Conservation (phyloP, 495 filamentous ascomycete species). For the Schizothecium vesticola region DNA sequence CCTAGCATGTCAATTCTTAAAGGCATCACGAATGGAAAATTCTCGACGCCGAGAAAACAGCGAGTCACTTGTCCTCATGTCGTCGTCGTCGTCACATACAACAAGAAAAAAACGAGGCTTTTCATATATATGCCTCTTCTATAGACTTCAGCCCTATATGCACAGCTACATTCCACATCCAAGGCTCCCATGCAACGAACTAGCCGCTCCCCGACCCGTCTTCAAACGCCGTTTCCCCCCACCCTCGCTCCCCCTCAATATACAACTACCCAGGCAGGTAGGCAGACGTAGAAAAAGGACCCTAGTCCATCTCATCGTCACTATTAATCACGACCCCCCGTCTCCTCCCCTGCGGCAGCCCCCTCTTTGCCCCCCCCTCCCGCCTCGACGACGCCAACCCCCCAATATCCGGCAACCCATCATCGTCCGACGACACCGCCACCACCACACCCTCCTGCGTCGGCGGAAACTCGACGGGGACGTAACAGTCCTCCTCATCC, state of each 20-base stretch:
- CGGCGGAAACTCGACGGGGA: background rate
- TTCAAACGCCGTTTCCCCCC: background rate
- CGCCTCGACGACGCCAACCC: background rate
- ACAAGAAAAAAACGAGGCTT: too few species aligned
- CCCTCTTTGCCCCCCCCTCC: background rate
- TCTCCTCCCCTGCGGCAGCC: background rate
- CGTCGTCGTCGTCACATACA: too few species aligned
- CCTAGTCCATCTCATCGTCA: background rate
- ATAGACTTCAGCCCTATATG: background rate
- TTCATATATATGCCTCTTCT: background rate
- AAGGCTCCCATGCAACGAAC: background rate
- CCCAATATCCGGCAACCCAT: background rate
- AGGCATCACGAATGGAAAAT: too few species aligned
- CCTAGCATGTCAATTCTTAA: too few species aligned
- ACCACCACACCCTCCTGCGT: too few species aligned
- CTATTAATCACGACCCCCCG: background rate
- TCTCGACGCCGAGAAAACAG: too few species aligned
- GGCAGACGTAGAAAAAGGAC: background rate
- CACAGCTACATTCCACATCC: background rate
- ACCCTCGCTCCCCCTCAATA: background rate
- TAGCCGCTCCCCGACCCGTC: background rate
- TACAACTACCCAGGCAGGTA: background rate
- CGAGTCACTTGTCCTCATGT: too few species aligned
- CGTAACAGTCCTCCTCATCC: background rate
- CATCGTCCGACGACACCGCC: background rate